phyloP scores from a whole-genome alignment of 163 green algal genomes.

The Scenedesmus sp. region DNA sequence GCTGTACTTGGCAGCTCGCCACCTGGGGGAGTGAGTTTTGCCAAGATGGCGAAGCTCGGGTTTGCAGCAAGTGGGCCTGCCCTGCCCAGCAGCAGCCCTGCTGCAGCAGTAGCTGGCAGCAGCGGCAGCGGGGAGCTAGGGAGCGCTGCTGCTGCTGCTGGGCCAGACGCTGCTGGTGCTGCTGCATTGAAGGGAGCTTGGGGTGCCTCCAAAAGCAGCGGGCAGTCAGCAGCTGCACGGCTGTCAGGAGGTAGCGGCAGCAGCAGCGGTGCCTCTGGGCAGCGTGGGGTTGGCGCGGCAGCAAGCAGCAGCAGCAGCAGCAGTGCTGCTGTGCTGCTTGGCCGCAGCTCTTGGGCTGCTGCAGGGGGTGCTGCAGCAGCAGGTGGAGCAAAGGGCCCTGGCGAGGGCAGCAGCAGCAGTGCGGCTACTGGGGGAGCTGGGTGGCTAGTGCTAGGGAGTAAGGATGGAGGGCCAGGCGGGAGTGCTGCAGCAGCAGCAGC shows the following conservation, averaged over 20 bases:
- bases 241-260: constrained; percentile 12
- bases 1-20: background rate
- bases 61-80: constrained; percentile 82
- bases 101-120: background rate
- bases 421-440: background rate
- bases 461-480: background rate
- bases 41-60: constrained; percentile 79
- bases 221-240: constrained; percentile 28
- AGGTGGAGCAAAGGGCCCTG: background rate
- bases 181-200: constrained; percentile 31
- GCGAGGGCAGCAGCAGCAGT: background rate
- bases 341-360: constrained; percentile 17
- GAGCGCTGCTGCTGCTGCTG: background rate
- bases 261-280: background rate
- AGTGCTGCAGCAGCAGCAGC: background rate
- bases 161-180: background rate
- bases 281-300: background rate
- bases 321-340: background rate
- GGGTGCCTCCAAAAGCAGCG: constrained; percentile 23
- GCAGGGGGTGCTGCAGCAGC: background rate
- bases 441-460: constrained; percentile 43
- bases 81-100: constrained; percentile 50
- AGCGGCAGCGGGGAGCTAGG: background rate
- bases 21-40: constrained; percentile 74
- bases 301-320: constrained; percentile 12